Evolutionary conservation across 768 basidiomycete species (phyloP).

Genomic region (Thelephora ganbajun): DNA sequence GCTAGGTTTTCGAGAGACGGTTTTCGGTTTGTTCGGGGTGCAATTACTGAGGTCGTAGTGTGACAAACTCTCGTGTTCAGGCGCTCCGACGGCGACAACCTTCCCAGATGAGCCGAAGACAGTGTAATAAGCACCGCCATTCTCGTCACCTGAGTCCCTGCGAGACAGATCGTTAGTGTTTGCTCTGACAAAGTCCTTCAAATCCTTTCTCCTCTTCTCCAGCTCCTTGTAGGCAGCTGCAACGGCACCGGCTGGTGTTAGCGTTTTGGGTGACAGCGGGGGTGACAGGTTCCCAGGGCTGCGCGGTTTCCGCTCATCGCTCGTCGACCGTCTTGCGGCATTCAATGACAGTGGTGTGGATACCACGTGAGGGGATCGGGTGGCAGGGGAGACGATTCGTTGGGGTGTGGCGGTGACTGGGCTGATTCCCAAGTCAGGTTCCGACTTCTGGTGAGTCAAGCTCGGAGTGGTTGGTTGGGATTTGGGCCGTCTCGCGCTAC

Average conservation of each 20-base stretch:
- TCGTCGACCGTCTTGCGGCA: no score
- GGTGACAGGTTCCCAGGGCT: background rate
- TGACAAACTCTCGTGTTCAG: constrained; percentile 22
- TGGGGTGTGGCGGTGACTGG: no score
- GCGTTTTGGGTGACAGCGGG: constrained; percentile 5
- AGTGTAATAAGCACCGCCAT: constrained; percentile 37
- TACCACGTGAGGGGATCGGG: no score
- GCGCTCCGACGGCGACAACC: constrained; percentile 29
- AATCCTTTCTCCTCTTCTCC: constrained; percentile 16
- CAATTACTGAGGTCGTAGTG: background rate
- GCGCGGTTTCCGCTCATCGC: no score
- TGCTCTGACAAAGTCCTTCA: background rate
- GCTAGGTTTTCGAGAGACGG: background rate
- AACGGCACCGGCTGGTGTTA: constrained; percentile 34
- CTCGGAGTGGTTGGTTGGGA: no score
- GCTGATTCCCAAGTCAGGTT: no score
- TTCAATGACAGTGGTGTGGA: no score
- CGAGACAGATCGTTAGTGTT: background rate
- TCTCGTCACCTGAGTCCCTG: constrained; percentile 9
- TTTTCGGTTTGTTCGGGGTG: background rate
- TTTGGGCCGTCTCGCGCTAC: no score
- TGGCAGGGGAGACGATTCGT: no score
- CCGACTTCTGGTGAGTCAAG: no score
- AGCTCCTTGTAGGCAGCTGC: constrained; percentile 35
- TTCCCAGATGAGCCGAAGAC: constrained; percentile 36